Conservation (phyloP, 176 grass and related monocot genomes). For the Aegilops longissima region DNA sequence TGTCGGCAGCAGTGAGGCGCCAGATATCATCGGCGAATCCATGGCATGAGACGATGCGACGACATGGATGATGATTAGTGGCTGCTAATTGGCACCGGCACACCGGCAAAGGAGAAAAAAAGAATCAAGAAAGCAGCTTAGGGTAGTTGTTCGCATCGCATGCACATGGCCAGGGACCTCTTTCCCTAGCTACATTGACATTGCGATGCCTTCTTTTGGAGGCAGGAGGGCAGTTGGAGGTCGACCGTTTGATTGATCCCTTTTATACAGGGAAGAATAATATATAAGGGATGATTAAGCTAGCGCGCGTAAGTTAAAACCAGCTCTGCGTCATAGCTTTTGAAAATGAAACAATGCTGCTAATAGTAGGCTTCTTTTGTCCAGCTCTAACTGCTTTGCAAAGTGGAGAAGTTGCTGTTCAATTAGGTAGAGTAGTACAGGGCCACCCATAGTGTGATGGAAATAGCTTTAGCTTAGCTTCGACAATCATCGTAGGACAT, state of each 20-base stretch:
- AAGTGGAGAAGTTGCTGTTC: background rate
- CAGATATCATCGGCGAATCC: background rate
- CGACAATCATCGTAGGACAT: too few relatives aligned
- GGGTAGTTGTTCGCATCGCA: background rate
- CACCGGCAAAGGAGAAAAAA: background rate
- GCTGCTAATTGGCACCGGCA: background rate
- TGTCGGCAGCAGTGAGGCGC: too few relatives aligned
- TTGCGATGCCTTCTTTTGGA: background rate
- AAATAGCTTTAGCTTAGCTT: too few relatives aligned
- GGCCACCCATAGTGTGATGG: too few relatives aligned
- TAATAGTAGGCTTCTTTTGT: background rate
- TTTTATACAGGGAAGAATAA: background rate
- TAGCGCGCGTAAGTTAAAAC: background rate
- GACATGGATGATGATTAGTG: background rate
- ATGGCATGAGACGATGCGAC: background rate
- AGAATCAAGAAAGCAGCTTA: background rate
- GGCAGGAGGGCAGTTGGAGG: constrained; percentile 3
- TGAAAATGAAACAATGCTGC: background rate
- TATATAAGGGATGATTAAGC: too few relatives aligned
- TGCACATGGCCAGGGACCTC: background rate
- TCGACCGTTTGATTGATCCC: background rate
- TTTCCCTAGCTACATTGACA: background rate
- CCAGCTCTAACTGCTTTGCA: background rate
- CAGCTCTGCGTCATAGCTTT: background rate
- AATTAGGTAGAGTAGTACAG: background rate